Evolutionary conservation across 352 stramenopile genomes (phyloP).

Genomic region (Phytophthora cryptogea): DNA sequence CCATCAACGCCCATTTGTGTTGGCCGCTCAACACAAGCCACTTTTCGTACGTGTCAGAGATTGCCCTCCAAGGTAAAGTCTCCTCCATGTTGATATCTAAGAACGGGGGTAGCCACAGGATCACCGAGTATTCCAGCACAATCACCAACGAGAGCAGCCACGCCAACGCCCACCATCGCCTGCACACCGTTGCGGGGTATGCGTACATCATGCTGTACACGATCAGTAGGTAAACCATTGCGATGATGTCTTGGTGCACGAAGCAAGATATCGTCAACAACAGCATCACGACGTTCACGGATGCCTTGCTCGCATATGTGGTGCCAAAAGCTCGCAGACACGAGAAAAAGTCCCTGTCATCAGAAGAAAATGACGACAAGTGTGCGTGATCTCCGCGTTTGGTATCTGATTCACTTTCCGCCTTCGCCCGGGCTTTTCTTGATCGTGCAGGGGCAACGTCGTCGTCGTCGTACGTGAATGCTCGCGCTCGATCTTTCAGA

Average conservation of each 20-base stretch:
- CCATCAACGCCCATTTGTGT: slow-evolving; percentile 78
- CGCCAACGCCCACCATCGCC: slow-evolving; percentile 59
- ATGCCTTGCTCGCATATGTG: slow-evolving; percentile 75
- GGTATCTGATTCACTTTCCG: slow-evolving; percentile 8
- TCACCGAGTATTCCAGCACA: slow-evolving; percentile 70
- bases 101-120: slow-evolving; percentile 73
- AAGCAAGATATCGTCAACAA: slow-evolving; percentile 81
- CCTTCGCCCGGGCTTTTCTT: slow-evolving; percentile 9
- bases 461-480: slow-evolving; percentile 38
- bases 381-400: slow-evolving; percentile 14
- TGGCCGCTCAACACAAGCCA: slow-evolving; percentile 74
- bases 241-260: slow-evolving; percentile 76
- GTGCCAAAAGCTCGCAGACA: slow-evolving; percentile 68
- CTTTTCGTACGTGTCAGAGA: slow-evolving; percentile 61
- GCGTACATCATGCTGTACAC: slow-evolving; percentile 88
- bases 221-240: slow-evolving; percentile 76
- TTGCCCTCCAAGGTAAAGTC: slow-evolving; percentile 57
- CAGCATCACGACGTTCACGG: slow-evolving; percentile 79
- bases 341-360: slow-evolving; percentile 67
- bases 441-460: slow-evolving; percentile 17
- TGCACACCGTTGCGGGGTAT: slow-evolving; percentile 50
- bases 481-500: slow-evolving; percentile 44
- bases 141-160: slow-evolving; percentile 66
- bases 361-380: slow-evolving; percentile 17
- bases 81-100: slow-evolving; percentile 61